phyloP scores from a whole-genome alignment of 495 filamentous ascomycete species.

The Aspergillus heteromorphus region DNA sequence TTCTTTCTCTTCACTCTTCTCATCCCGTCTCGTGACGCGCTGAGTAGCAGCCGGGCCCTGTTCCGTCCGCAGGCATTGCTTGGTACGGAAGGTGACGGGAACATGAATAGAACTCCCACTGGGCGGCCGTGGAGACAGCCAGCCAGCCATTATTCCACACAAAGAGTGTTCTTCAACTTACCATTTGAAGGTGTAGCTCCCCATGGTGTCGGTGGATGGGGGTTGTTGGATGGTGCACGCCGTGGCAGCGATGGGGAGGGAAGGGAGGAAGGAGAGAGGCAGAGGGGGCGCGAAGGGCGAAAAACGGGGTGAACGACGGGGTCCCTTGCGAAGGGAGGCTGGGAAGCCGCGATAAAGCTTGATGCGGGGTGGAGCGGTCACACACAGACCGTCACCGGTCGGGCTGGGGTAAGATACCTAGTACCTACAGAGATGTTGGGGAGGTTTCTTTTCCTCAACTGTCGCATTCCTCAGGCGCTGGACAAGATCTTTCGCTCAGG shows the following conservation, averaged over 20 bases:
- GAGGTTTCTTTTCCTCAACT: no score
- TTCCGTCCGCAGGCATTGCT: conserved; percentile 1
- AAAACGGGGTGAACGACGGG: background rate
- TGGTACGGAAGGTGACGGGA: background rate
- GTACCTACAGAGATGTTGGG: no score
- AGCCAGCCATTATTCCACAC: no score
- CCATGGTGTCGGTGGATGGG: conserved; percentile 24
- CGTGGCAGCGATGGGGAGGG: conserved; percentile 5
- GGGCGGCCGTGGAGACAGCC: background rate
- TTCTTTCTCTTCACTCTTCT: no score
- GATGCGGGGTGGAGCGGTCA: background rate
- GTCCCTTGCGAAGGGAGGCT: background rate
- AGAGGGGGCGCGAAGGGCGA: background rate
- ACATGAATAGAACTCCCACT: conserved; percentile 1
- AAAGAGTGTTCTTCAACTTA: no score
- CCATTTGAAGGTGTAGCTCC: conserved; percentile 41
- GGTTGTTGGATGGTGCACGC: no score
- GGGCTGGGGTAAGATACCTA: background rate
- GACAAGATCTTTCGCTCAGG: no score
- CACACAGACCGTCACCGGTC: background rate
- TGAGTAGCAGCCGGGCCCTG: background rate
- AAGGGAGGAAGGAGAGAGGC: background rate
- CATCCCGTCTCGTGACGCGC: background rate
- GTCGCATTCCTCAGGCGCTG: no score
- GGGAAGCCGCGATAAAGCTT: background rate